phyloP scores from a whole-genome alignment of 305 asterid species.

The Fraxinus ornus region DNA sequence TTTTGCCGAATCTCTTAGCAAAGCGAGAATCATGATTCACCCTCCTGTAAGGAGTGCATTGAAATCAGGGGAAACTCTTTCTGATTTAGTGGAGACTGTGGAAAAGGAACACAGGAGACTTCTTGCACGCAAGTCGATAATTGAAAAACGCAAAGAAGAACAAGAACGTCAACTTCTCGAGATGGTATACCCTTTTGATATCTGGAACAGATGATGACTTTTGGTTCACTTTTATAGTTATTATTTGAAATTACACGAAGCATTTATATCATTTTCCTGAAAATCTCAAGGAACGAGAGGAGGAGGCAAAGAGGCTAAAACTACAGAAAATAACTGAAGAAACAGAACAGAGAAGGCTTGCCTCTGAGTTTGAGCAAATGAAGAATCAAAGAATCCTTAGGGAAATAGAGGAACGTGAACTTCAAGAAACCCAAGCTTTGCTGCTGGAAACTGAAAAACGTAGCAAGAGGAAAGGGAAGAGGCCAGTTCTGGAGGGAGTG shows the following conservation, averaged over 20 bases:
- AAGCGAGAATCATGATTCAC: constrained; percentile 37
- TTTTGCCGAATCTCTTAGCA: constrained; percentile 6
- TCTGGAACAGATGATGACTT: background rate
- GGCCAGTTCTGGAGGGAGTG: constrained; percentile 72
- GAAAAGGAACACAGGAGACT: constrained; percentile 93
- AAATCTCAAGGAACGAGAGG: constrained; percentile 77
- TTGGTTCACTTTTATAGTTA: background rate
- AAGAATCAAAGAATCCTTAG: constrained; percentile 72
- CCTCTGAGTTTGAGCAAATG: constrained; percentile 77
- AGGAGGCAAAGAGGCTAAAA: constrained; percentile 71
- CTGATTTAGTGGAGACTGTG: constrained; percentile 65
- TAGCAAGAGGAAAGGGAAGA: constrained; percentile 70
- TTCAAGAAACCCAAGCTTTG: constrained; percentile 74
- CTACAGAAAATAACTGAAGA: constrained; percentile 81
- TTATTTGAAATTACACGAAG: background rate
- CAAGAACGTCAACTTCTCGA: constrained; percentile 92
- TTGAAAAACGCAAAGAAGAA: constrained; percentile 97
- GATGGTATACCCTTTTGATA: constrained; percentile 49
- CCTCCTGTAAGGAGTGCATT: constrained; percentile 56
- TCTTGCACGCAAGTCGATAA: constrained; percentile 93
- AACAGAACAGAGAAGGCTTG: constrained; percentile 88
- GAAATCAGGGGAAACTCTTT: constrained; percentile 54
- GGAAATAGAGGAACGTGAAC: constrained; percentile 88
- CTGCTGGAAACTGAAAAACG: constrained; percentile 50
- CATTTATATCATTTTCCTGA: background rate